A percentile compares a stretch with the other conserved stretches of the same genome.
Evolutionary conservation across 179 eudicot species (phyloP).

Genomic region (Amaranthus tricolor): DNA sequence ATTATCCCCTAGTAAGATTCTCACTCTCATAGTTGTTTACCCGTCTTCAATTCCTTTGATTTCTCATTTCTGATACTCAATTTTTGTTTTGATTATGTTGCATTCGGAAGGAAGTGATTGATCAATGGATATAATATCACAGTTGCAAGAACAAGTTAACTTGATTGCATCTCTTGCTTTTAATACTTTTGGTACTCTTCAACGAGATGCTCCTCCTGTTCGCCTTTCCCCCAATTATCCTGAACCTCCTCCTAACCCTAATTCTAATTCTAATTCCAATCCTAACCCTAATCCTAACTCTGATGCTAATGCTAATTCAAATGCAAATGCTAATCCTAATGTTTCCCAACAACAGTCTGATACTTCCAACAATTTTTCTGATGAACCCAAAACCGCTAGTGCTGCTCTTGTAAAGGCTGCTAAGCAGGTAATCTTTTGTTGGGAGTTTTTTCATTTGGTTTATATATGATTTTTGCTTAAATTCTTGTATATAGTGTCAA

Average conservation of each 20-base stretch:
- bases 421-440: slow-evolving; percentile 51
- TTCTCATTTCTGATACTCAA: too few species aligned
- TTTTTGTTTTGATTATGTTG: too few species aligned
- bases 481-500: neutral
- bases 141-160: slow-evolving; percentile 79
- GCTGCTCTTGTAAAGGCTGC: slow-evolving; percentile 84
- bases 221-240: slow-evolving; percentile 91
- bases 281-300: slow-evolving; percentile 66
- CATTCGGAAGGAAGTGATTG: too few species aligned
- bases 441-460: neutral
- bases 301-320: slow-evolving; percentile 48
- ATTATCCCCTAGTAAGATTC: too few species aligned
- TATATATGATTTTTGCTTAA: neutral
- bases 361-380: slow-evolving; percentile 39
- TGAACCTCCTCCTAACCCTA: slow-evolving; percentile 53
- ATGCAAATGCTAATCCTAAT: slow-evolving; percentile 28
- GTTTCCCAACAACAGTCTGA: slow-evolving; percentile 24
- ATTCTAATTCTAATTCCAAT: slow-evolving; percentile 41
- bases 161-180: slow-evolving; percentile 65
- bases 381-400: slow-evolving; percentile 74
- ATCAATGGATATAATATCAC: slow-evolving; percentile 81
- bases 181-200: slow-evolving; percentile 86
- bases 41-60: too few species aligned
- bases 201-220: slow-evolving; percentile 85
- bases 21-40: too few species aligned